These are phyloP conservation scores for Rutstroemia sp. DNA, from an alignment of 2,329 filamentous ascomycete species.

Conservation along the genomic window DNA sequence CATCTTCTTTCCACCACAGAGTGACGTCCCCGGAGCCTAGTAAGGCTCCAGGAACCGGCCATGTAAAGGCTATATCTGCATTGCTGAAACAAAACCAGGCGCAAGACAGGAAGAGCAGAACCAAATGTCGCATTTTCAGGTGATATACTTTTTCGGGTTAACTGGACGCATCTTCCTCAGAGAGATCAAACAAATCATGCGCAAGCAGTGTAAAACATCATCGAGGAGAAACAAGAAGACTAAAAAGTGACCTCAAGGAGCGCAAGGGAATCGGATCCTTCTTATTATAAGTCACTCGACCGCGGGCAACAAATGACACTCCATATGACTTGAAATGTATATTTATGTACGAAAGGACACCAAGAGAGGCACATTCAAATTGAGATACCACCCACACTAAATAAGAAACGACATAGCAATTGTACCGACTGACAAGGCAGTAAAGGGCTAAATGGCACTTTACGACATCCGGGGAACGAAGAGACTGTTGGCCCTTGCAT, in stretches of 20 bases:
- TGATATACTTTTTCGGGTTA: not conserved
- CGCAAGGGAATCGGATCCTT: not conserved
- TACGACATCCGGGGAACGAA: not conserved
- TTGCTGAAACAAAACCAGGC: not conserved
- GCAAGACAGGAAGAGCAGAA: not conserved
- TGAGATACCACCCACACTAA: constrained; percentile 2
- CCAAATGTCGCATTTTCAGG: constrained; percentile 2
- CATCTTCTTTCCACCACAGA: constrained; percentile 6
- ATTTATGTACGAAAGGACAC: not conserved
- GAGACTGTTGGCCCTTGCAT: constrained; percentile 5
- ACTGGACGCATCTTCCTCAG: not conserved
- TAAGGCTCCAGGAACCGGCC: not conserved
- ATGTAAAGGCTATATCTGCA: constrained; percentile 6
- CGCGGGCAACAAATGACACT: not conserved
- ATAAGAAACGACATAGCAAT: not conserved
- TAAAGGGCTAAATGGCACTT: not conserved
- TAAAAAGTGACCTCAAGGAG: not conserved
- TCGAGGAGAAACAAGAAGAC: not conserved
- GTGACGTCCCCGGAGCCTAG: constrained; percentile 1
- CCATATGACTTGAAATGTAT: not conserved
- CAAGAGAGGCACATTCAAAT: not conserved
- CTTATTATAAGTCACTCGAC: not conserved
- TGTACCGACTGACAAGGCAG: constrained; percentile 3
- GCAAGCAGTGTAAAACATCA: not conserved
- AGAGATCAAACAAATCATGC: not conserved